phyloP scores from a whole-genome alignment of 1,139 yeast genomes.

The Suhomyces chickasaworum region DNA sequence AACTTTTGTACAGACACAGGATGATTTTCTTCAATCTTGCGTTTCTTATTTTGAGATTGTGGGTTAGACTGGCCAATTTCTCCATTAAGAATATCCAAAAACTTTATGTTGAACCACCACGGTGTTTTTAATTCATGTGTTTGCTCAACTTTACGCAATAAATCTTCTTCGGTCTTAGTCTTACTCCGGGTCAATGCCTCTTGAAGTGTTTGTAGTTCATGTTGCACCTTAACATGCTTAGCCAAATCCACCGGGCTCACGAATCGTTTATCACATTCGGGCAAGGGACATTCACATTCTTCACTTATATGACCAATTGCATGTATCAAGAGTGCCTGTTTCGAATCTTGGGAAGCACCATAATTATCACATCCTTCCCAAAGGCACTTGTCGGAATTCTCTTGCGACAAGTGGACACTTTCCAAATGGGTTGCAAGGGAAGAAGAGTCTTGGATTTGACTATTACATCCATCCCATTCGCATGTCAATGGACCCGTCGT shows the following conservation, averaged over 20 bases:
- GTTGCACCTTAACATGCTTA: conserved; percentile 64
- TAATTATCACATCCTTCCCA: conserved; percentile 63
- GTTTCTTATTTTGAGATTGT: conserved; percentile 9
- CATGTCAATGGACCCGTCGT: conserved; percentile 21
- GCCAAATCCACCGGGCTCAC: conserved; percentile 63
- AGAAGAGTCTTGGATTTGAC: conserved; percentile 19
- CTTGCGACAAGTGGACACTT: conserved; percentile 29
- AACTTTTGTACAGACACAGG: conserved; percentile 15
- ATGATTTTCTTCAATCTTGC: conserved; percentile 1
- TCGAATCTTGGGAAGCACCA: conserved; percentile 57
- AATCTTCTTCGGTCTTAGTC: conserved; percentile 25
- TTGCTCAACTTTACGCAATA: conserved; percentile 31
- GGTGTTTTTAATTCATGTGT: conserved; percentile 42
- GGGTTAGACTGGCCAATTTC: conserved; percentile 16
- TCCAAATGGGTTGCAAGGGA: conserved; percentile 38
- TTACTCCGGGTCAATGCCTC: conserved; percentile 20
- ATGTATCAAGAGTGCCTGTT: conserved; percentile 64
- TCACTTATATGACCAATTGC: conserved; percentile 66
- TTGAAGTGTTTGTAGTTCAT: conserved; percentile 48
- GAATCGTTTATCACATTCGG: conserved; percentile 67
- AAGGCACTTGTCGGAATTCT: conserved; percentile 41
- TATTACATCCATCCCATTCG: conserved; percentile 39
- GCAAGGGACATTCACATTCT: conserved; percentile 68
- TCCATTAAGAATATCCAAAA: conserved; percentile 23
- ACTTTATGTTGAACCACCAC: conserved; percentile 46